phyloP scores from a whole-genome alignment of 108 stramenopile species.

The Cyclostephanos tholiformis region DNA sequence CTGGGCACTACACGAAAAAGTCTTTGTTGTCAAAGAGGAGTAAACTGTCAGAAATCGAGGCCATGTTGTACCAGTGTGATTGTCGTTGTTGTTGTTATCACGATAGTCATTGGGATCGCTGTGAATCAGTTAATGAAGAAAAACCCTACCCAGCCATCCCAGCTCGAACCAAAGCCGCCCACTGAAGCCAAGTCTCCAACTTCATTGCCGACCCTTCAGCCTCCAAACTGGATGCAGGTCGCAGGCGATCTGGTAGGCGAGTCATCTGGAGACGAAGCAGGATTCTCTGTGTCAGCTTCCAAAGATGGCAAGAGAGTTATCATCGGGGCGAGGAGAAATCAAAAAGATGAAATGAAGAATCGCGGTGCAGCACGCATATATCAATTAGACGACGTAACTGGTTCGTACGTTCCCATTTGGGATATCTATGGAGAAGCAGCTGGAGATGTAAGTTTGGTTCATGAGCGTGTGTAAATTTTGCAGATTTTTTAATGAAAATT shows the following conservation, averaged over 20 bases:
- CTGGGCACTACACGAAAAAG: background rate
- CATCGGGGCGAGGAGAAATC: slow-evolving; percentile 39
- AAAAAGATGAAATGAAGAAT: slow-evolving; percentile 34
- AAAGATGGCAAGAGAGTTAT: slow-evolving; percentile 37
- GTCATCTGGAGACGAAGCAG: slow-evolving; percentile 37
- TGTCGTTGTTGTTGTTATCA: slow-evolving; percentile 8
- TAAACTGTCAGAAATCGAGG: slow-evolving; percentile 27
- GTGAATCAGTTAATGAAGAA: slow-evolving; percentile 9
- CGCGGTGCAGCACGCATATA: slow-evolving; percentile 44
- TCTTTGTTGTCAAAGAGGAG: background rate
- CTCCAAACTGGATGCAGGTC: slow-evolving; percentile 33
- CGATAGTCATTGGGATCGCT: slow-evolving; percentile 4
- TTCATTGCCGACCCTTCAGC: background rate
- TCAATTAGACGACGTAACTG: slow-evolving; percentile 20
- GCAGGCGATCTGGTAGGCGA: slow-evolving; percentile 44
- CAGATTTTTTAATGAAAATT: too few relatives aligned
- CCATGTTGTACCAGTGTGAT: slow-evolving; percentile 1
- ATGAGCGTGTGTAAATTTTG: too few relatives aligned
- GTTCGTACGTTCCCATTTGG: slow-evolving; percentile 30
- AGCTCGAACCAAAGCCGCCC: background rate
- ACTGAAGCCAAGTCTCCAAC: slow-evolving; percentile 1
- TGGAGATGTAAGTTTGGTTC: slow-evolving; percentile 25
- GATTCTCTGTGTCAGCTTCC: slow-evolving; percentile 49
- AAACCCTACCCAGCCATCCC: background rate
- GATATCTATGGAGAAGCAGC: slow-evolving; percentile 41